Conservation (phyloP, 345 rosid genomes). For the Zanthoxylum bungeanum region DNA sequence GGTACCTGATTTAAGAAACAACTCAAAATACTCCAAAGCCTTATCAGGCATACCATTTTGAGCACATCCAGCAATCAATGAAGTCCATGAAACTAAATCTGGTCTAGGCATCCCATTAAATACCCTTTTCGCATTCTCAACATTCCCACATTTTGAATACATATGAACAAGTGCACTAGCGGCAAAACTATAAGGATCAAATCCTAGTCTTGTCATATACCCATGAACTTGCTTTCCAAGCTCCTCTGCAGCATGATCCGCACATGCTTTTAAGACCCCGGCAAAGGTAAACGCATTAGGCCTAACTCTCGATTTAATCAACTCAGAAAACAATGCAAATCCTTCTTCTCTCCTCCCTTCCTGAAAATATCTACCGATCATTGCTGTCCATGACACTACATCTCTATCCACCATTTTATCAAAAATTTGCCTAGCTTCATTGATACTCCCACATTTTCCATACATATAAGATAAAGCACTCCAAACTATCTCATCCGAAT, state of each 20-base stretch:
- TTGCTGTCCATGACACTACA: constrained; percentile 81
- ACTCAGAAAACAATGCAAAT: constrained; percentile 50
- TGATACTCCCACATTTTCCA: constrained; percentile 80
- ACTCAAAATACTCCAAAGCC: constrained; percentile 60
- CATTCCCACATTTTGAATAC: constrained; percentile 85
- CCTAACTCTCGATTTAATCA: constrained; percentile 49
- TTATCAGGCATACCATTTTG: constrained; percentile 70
- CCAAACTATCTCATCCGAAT: constrained; percentile 88
- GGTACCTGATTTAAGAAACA: constrained; percentile 60
- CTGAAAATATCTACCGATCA: constrained; percentile 75
- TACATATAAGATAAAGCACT: constrained; percentile 84
- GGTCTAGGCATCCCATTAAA: constrained; percentile 48
- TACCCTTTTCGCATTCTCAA: constrained; percentile 58
- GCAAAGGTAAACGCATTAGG: constrained; percentile 84
- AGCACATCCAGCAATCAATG: constrained; percentile 73
- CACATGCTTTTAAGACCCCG: constrained; percentile 73
- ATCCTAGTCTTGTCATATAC: constrained; percentile 61
- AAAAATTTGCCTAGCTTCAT: constrained; percentile 68
- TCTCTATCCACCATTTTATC: constrained; percentile 64
- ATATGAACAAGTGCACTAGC: constrained; percentile 77
- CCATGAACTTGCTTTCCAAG: constrained; percentile 84
- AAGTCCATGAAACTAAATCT: constrained; percentile 81
- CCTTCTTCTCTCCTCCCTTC: constrained; percentile 64
- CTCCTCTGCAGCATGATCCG: constrained; percentile 58
- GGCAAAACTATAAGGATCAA: constrained; percentile 65